phyloP scores from a whole-genome alignment of 129 eudicot genomes.

The Oenanthe sinensis region DNA sequence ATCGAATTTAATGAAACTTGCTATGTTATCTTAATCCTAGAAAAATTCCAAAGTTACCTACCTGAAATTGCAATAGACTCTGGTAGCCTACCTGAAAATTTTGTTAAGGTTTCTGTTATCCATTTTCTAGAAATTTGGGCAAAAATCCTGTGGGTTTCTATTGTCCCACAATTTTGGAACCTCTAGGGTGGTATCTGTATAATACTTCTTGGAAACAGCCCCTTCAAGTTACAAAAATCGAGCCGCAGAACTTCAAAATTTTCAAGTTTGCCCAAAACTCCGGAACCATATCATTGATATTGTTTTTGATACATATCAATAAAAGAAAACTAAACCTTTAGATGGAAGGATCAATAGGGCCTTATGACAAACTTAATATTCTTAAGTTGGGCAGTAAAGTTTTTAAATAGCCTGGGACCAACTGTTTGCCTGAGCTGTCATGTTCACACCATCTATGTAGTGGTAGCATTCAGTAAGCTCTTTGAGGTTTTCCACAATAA shows the following conservation, averaged over 20 bases:
- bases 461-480: too few relatives aligned
- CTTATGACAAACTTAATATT: neutral
- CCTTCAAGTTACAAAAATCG: slow-evolving; percentile 14
- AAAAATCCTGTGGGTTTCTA: slow-evolving; percentile 10
- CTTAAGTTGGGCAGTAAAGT: too few relatives aligned
- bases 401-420: too few relatives aligned
- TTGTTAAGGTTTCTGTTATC: neutral
- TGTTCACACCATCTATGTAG: too few relatives aligned
- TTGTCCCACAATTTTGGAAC: slow-evolving; percentile 17
- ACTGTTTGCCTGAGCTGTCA: too few relatives aligned
- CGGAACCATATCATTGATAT: slow-evolving; percentile 12
- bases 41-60: too few relatives aligned
- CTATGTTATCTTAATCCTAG: too few relatives aligned
- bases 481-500: too few relatives aligned
- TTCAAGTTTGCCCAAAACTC: slow-evolving; percentile 11
- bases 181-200: slow-evolving; percentile 24
- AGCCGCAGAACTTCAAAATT: slow-evolving; percentile 20
- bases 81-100: too few relatives aligned
- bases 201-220: slow-evolving; percentile 19
- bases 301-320: slow-evolving; percentile 17
- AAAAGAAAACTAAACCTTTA: slow-evolving; percentile 11
- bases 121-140: slow-evolving; percentile 11
- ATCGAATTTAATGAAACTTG: too few relatives aligned
- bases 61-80: too few relatives aligned
- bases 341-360: slow-evolving; percentile 23